Percentiles rank a stretch among this genome's conserved stretches.
phyloP scores from a whole-genome alignment of 306 rosid species.

The Lathyrus oleraceus region DNA sequence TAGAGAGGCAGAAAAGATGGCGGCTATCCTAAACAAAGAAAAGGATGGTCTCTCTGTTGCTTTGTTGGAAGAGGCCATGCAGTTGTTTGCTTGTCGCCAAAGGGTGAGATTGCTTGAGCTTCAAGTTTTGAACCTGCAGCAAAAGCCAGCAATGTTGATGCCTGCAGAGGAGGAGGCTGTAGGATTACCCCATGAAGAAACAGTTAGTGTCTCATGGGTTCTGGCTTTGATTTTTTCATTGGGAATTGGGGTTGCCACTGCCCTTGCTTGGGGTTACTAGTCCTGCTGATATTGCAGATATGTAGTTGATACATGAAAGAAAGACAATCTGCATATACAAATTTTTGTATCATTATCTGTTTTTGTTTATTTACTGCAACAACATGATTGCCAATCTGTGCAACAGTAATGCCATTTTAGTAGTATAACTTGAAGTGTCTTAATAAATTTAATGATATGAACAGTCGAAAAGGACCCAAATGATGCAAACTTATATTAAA shows the following conservation, averaged over 20 bases:
- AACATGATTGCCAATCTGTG: not conserved
- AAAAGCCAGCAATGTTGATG: not conserved
- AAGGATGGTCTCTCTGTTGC: constrained; percentile 53
- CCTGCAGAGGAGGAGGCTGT: constrained; percentile 2
- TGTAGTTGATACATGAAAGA: not conserved
- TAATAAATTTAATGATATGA: not conserved
- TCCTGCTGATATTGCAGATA: not conserved
- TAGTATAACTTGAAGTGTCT: not conserved
- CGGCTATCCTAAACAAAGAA: constrained; percentile 52
- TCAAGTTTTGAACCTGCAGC: constrained; percentile 56
- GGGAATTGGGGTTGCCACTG: constrained; percentile 70
- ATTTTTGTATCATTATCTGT: not conserved
- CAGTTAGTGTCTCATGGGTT: constrained; percentile 47
- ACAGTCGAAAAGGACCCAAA: constrained; percentile 3
- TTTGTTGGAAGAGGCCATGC: constrained; percentile 60
- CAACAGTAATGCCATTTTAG: not conserved
- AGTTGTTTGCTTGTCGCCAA: constrained; percentile 61
- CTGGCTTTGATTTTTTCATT: constrained; percentile 63
- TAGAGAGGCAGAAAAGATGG: constrained; percentile 76
- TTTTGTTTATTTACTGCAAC: not conserved
- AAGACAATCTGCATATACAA: not conserved
- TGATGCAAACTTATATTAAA: not conserved
- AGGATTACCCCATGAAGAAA: constrained; percentile 28
- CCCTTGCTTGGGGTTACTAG: constrained; percentile 51
- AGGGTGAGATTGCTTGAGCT: constrained; percentile 72